Conservation (phyloP, 306 rosid species). For the Vigna angularis region DNA sequence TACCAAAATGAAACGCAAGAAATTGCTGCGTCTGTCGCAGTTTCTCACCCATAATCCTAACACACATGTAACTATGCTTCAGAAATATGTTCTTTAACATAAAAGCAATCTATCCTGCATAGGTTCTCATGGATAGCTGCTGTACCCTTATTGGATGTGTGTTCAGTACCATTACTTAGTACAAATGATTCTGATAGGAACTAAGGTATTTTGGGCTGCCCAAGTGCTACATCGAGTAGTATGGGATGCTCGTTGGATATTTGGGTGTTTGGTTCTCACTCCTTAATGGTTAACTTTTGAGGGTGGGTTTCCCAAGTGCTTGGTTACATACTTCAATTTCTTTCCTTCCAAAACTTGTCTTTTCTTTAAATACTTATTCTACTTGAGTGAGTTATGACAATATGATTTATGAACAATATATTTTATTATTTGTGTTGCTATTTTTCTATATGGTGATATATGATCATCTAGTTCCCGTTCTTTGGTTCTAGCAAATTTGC, state of each 20-base stretch:
- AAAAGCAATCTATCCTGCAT: neutral
- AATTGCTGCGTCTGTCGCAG: neutral
- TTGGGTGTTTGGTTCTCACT: too few species aligned
- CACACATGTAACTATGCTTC: neutral
- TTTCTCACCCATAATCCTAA: neutral
- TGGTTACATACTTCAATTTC: neutral
- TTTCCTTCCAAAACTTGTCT: neutral
- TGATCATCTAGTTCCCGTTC: neutral
- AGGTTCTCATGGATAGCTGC: neutral
- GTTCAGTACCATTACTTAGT: neutral
- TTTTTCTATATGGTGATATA: conserved; percentile 2
- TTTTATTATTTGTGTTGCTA: neutral
- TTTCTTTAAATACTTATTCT: neutral
- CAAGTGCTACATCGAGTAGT: too few species aligned
- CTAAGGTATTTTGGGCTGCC: too few species aligned
- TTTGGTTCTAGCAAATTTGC: neutral
- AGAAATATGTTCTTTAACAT: neutral
- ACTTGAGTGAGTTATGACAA: neutral
- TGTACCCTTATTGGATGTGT: neutral
- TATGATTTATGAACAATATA: neutral
- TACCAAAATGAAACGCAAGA: neutral
- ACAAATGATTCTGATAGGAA: neutral
- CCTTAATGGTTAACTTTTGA: too few species aligned
- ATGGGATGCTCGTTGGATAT: too few species aligned
- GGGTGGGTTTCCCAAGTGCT: too few species aligned